phyloP scores from a whole-genome alignment of 768 basidiomycete species.

The Rhizopogon sp. region DNA sequence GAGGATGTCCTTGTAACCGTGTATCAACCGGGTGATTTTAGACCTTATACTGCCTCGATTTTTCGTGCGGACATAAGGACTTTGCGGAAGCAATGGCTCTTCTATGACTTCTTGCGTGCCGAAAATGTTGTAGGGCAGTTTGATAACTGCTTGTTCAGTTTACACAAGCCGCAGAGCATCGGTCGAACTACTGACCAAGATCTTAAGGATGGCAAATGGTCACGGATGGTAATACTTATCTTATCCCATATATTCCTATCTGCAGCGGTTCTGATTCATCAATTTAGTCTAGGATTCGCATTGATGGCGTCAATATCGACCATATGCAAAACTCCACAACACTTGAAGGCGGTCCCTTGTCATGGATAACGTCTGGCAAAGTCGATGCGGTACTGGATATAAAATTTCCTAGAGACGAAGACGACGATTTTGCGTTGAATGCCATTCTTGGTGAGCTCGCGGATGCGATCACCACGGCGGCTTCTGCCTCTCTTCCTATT shows the following conservation, averaged over 20 bases:
- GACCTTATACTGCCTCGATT: slow-evolving; percentile 88
- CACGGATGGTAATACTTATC: slow-evolving; percentile 70
- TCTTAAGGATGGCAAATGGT: slow-evolving; percentile 77
- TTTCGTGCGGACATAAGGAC: slow-evolving; percentile 85
- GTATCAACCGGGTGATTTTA: slow-evolving; percentile 88
- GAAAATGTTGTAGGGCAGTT: slow-evolving; percentile 97
- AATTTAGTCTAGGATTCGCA: slow-evolving; percentile 83
- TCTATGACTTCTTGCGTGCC: slow-evolving; percentile 87
- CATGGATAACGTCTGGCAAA: slow-evolving; percentile 97
- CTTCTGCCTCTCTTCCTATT: slow-evolving; percentile 40
- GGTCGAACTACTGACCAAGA: slow-evolving; percentile 87
- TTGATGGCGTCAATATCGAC: slow-evolving; percentile 95
- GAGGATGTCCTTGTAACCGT: slow-evolving; percentile 94
- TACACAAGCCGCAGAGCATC: slow-evolving; percentile 95
- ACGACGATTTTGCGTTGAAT: slow-evolving; percentile 65
- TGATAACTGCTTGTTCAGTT: slow-evolving; percentile 94
- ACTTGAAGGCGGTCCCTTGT: slow-evolving; percentile 76
- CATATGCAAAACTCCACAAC: slow-evolving; percentile 85
- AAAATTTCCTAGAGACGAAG: slow-evolving; percentile 86
- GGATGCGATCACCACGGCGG: slow-evolving; percentile 71
- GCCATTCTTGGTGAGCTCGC: slow-evolving; percentile 87
- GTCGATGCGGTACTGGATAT: slow-evolving; percentile 96
- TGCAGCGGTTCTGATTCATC: not conserved
- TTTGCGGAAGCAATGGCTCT: slow-evolving; percentile 90
- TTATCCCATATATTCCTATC: not conserved